Conservation (phyloP, 108 stramenopile genomes). For the Discostella pseudostelligera region DNA sequence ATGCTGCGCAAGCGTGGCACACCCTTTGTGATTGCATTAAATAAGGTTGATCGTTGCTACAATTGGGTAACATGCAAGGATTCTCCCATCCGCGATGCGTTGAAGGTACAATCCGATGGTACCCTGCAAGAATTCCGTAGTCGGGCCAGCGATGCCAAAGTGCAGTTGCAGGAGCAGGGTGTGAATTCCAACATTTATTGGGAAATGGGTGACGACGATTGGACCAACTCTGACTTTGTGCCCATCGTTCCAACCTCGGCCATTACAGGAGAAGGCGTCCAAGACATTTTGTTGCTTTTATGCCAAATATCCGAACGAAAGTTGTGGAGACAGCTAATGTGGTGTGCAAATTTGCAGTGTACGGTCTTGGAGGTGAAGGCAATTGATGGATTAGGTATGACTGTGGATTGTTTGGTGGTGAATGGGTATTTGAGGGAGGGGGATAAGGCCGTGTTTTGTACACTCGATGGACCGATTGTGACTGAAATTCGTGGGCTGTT, state of each 20-base stretch:
- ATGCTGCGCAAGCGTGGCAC: constrained; percentile 90
- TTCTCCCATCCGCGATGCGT: constrained; percentile 89
- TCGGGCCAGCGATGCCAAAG: constrained; percentile 76
- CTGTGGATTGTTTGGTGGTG: constrained; percentile 96
- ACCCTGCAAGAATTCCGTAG: constrained; percentile 91
- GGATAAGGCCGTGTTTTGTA: constrained; percentile 96
- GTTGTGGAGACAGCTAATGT: constrained; percentile 91
- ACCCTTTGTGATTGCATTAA: constrained; percentile 98
- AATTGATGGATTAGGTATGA: constrained; percentile 98
- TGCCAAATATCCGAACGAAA: constrained; percentile 93
- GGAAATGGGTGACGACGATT: constrained; percentile 97
- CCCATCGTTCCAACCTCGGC: constrained; percentile 98
- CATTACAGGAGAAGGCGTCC: constrained; percentile 98
- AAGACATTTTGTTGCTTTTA: constrained; percentile 93
- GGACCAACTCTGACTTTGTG: constrained; percentile 88
- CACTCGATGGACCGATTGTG: constrained; percentile 96
- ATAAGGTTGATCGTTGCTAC: constrained; percentile 99
- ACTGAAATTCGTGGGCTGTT: constrained; percentile 95
- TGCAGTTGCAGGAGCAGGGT: constrained; percentile 91
- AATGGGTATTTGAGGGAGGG: constrained; percentile 92
- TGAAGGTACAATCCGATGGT: constrained; percentile 90
- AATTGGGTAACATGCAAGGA: constrained; percentile 95
- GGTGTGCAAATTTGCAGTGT: constrained; percentile 89
- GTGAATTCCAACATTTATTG: constrained; percentile 99
- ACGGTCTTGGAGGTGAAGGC: constrained; percentile 99